Evolutionary conservation across 805 yeast species (phyloP), one percentile per base, ranked within the genome.

Genomic region (Naumovozyma baii): DNA sequence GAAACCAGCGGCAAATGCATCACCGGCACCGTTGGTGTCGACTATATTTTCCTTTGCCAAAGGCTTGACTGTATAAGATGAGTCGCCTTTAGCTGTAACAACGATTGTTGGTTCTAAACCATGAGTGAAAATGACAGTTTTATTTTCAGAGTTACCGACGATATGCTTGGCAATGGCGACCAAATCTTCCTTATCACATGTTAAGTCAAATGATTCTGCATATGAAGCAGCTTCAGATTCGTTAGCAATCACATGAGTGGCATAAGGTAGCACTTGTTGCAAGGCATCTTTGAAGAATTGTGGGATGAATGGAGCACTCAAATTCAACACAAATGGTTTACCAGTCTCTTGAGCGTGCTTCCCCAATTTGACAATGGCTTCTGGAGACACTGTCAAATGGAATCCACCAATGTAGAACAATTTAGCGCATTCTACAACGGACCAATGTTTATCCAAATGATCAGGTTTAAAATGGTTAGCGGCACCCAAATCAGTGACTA

Each of bases 11-110:
- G 96, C 97, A 60, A 90, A 90, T 12, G 96, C 96, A 62, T 90
- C 96, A 65, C 97, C 97, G 35, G 97, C 97, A 70, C 98, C 98
- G 69, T 90, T 92, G 57, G 97, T 85, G 70, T 92, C 99, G 43
- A 73, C 79, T 44, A 92, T 73, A 64, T 80, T 72, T 34, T 72
- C 65, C 34, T 75, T 53, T 32, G 74, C 82, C 57, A 92, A 75
- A 43, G 80, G 74, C 51, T 76, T 82, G 40, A 92, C 95, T 37
- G 81, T 71, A 70, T 62, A 79, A 31, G 72, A 61, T 30, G 70
- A 53, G 33, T 65, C 50, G 38, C 63, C 62, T 50, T 75, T 72
- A 58, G 77, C 74, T 36, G 76, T 62, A 45, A 80, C 95, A 26
- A 80, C 75, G 47, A 90, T 70, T 38, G 98, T 92, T 54, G 95